These are phyloP conservation scores for Phaeotremella fagi DNA, from an alignment of 768 basidiomycete genomes.

Conservation along the genomic window DNA sequence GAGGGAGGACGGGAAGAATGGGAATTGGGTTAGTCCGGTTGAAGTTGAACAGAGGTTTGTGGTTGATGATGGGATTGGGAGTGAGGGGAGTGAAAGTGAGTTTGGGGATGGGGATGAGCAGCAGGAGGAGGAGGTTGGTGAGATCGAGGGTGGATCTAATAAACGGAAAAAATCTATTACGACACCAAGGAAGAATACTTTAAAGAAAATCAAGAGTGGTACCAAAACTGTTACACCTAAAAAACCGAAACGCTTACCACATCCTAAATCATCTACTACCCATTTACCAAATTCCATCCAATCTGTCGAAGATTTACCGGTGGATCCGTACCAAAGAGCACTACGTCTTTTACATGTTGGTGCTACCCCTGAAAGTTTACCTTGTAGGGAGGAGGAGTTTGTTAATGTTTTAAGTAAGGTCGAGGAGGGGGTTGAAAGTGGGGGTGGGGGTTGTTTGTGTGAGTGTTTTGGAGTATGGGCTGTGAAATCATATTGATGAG, in stretches of 20 bases:
- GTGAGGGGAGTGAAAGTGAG: constrained; percentile 1
- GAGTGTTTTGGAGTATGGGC: constrained; percentile 44
- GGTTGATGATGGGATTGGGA: not conserved
- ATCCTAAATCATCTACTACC: constrained; percentile 26
- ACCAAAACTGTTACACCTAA: not conserved
- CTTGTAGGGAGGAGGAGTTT: constrained; percentile 84
- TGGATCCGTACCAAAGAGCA: constrained; percentile 77
- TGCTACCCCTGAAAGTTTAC: constrained; percentile 79
- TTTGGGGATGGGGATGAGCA: constrained; percentile 13
- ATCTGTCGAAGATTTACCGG: constrained; percentile 56
- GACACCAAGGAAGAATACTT: constrained; percentile 28
- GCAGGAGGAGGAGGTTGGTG: constrained; percentile 19
- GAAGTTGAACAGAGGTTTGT: not conserved
- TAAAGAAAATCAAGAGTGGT: not conserved
- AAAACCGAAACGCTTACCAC: constrained; percentile 27
- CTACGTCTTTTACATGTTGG: constrained; percentile 92
- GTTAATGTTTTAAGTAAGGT: constrained; percentile 67
- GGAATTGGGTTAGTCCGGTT: constrained; percentile 1
- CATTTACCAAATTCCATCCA: constrained; percentile 38
- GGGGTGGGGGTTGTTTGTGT: constrained; percentile 95
- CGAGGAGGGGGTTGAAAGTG: constrained; percentile 80
- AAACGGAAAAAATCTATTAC: constrained; percentile 14
- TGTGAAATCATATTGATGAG: not conserved
- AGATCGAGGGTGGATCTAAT: constrained; percentile 3
- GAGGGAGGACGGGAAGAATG: constrained; percentile 28